A percentile compares a stretch with the other conserved stretches of the same genome.
Evolutionary conservation across 2,329 filamentous ascomycete species (phyloP).

Genomic region (Sclerotiophoma versabilis): DNA sequence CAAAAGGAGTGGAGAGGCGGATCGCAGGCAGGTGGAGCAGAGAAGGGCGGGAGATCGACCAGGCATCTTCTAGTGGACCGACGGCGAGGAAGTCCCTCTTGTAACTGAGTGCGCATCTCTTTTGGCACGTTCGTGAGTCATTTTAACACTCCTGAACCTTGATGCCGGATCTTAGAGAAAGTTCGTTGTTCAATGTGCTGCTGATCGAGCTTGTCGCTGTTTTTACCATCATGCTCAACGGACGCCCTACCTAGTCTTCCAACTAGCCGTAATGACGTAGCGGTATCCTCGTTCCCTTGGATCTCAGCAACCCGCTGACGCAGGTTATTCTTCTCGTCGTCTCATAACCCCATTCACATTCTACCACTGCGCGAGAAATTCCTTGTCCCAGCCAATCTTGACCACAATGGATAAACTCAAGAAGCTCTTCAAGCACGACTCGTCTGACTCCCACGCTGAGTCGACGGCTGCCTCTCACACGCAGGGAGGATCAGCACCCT

Average conservation of each 20-base stretch:
- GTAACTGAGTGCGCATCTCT: neutral
- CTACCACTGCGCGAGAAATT: too few relatives aligned
- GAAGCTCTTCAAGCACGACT: constrained; percentile 13
- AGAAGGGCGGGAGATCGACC: neutral
- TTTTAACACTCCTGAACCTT: too few relatives aligned
- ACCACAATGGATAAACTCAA: constrained; percentile 13
- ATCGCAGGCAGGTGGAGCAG: neutral
- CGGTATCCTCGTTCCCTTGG: neutral
- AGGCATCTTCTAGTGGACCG: neutral
- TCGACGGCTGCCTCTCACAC: neutral
- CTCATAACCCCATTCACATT: too few relatives aligned
- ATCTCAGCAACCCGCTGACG: neutral
- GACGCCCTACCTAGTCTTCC: neutral
- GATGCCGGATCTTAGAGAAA: too few relatives aligned
- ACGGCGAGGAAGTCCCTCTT: neutral
- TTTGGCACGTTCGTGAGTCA: too few relatives aligned
- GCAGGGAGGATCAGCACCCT: neutral
- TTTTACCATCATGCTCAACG: too few relatives aligned
- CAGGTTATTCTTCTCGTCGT: neutral
- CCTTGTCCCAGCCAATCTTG: neutral
- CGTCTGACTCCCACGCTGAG: neutral
- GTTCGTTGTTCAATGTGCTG: neutral
- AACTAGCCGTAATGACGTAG: constrained; percentile 3
- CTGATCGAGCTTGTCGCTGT: too few relatives aligned
- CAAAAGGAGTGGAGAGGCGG: too few relatives aligned